Evolutionary conservation across 2,329 filamentous ascomycete genomes (phyloP).

Genomic region (Claviceps digitariae): DNA sequence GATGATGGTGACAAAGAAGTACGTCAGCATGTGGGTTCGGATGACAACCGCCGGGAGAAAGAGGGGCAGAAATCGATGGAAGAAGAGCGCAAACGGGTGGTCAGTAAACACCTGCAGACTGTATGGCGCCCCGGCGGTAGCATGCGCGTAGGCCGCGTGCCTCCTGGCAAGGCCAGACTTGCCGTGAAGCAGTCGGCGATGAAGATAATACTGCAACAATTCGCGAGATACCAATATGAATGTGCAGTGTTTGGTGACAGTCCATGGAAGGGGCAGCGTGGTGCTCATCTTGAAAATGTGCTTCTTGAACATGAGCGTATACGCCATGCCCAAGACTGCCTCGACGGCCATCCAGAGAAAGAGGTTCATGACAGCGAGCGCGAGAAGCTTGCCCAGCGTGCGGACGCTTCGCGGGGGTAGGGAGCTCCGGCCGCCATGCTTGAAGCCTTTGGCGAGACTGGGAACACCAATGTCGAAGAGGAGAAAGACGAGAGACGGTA

Average conservation of each 20-base stretch:
- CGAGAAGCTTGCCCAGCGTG: slow-evolving; percentile 21
- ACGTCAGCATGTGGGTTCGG: slow-evolving; percentile 60
- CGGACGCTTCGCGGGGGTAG: slow-evolving; percentile 31
- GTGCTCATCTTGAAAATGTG: slow-evolving; percentile 35
- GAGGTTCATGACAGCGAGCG: slow-evolving; percentile 33
- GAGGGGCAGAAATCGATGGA: slow-evolving; percentile 49
- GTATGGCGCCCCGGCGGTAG: slow-evolving; percentile 40
- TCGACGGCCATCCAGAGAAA: slow-evolving; percentile 29
- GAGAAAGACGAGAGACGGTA: slow-evolving; percentile 61
- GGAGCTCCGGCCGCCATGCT: slow-evolving; percentile 44
- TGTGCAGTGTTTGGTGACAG: slow-evolving; percentile 34
- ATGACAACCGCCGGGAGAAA: slow-evolving; percentile 53
- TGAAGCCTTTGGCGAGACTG: slow-evolving; percentile 53
- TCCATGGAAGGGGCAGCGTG: slow-evolving; percentile 38
- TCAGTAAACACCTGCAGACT: slow-evolving; percentile 53
- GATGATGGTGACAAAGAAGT: slow-evolving; percentile 49
- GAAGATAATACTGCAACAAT: slow-evolving; percentile 57
- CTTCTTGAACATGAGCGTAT: slow-evolving; percentile 18
- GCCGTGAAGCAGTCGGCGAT: slow-evolving; percentile 57
- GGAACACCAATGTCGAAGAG: slow-evolving; percentile 59
- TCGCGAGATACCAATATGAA: slow-evolving; percentile 34
- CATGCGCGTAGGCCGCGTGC: slow-evolving; percentile 36
- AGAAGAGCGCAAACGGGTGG: slow-evolving; percentile 50
- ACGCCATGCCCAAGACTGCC: slow-evolving; percentile 25
- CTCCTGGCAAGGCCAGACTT: slow-evolving; percentile 24